A percentile compares a stretch with the other conserved stretches of the same genome.
These are phyloP conservation scores for Aspergillus clavatus DNA, from an alignment of 2,329 filamentous ascomycete genomes.

Conservation along the genomic window DNA sequence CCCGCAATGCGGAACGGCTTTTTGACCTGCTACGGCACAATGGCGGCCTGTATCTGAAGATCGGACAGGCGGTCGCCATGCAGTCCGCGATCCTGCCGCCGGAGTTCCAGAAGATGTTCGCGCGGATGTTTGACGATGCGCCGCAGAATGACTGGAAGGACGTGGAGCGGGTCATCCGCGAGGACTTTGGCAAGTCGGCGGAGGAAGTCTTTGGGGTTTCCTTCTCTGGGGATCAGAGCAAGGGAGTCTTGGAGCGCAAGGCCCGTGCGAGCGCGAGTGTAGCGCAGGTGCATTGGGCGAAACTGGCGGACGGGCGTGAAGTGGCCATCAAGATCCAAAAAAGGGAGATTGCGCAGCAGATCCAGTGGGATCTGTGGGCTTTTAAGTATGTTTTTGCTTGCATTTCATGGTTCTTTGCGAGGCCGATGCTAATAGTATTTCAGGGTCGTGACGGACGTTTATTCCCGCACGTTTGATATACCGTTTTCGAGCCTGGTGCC, in stretches of 20 bases:
- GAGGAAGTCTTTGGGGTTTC: constrained; percentile 92
- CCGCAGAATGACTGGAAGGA: constrained; percentile 87
- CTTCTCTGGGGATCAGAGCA: constrained; percentile 62
- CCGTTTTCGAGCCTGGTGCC: constrained; percentile 87
- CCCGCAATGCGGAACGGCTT: constrained; percentile 75
- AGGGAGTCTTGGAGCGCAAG: constrained; percentile 65
- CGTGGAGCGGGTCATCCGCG: constrained; percentile 74
- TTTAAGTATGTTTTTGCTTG: constrained; percentile 76
- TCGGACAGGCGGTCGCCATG: constrained; percentile 97
- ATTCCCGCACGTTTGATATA: constrained; percentile 86
- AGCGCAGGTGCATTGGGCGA: constrained; percentile 94
- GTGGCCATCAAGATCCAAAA: constrained; percentile 97
- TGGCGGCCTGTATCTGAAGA: constrained; percentile 93
- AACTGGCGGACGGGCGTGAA: constrained; percentile 77
- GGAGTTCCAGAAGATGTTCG: constrained; percentile 94
- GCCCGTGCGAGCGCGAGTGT: constrained; percentile 78
- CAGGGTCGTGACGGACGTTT: constrained; percentile 73
- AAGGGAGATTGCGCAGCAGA: constrained; percentile 83
- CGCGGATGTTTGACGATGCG: constrained; percentile 95
- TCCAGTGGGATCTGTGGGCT: constrained; percentile 91
- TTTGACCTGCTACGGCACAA: constrained; percentile 78
- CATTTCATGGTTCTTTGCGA: neutral
- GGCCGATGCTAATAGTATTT: constrained; percentile 12
- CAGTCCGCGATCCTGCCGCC: constrained; percentile 89
- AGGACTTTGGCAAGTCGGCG: constrained; percentile 79